A percentile compares a stretch with the other conserved stretches of the same genome.
phyloP scores from a whole-genome alignment of 2,329 filamentous ascomycete species.

The Capronia coronata region DNA sequence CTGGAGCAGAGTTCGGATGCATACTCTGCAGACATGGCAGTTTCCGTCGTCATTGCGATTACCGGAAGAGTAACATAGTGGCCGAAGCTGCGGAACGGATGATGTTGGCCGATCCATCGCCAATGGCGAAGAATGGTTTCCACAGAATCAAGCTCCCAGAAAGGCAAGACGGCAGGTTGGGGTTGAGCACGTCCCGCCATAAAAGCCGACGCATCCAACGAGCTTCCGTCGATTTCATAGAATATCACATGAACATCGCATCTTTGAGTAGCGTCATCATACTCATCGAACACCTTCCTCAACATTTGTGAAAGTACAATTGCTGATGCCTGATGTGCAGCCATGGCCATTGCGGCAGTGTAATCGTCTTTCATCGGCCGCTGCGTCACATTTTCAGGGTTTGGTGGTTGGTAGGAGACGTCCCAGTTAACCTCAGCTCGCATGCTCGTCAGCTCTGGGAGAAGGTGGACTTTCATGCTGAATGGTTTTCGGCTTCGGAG shows the following conservation, averaged over 20 bases:
- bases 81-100: neutral
- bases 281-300: neutral
- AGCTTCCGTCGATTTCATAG: conserved; percentile 8
- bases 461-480: conserved; percentile 3
- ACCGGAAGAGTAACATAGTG: neutral
- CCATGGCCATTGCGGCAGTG: conserved; percentile 4
- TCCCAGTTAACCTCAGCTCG: conserved; percentile 3
- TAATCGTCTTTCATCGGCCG: neutral
- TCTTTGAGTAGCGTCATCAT: neutral
- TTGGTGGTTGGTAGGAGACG: neutral
- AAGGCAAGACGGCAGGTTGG: neutral
- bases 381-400: neutral
- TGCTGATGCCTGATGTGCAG: conserved; percentile 1
- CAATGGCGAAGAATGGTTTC: neutral
- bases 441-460: conserved; percentile 2
- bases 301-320: conserved; percentile 8
- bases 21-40: neutral
- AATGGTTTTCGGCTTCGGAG: neutral
- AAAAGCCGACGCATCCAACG: neutral
- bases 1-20: neutral
- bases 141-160: conserved; percentile 4
- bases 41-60: neutral
- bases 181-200: neutral
- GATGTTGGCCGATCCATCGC: conserved; percentile 2
- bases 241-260: neutral